Percentiles rank a stretch among this genome's conserved stretches.
phyloP scores from a whole-genome alignment of 2,329 filamentous ascomycete species.

The Alternaria sp. region DNA sequence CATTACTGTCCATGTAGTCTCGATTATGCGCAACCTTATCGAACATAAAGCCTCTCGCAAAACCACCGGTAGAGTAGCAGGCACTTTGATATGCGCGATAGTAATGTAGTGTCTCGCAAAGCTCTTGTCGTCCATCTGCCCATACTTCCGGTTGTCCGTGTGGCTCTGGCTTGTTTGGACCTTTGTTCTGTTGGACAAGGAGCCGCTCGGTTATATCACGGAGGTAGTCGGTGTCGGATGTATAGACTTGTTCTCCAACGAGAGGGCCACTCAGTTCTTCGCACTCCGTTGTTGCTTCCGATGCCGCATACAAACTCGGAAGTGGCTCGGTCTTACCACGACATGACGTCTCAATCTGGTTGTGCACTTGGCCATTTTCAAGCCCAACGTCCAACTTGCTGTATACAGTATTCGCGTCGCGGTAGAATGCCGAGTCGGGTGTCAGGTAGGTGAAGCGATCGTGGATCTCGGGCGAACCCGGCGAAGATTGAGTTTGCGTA shows the following conservation, averaged over 20 bases:
- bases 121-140: conserved; percentile 65
- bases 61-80: conserved; percentile 60
- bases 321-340: not conserved
- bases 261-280: not conserved
- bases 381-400: not conserved
- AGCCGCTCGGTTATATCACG: conserved; percentile 24
- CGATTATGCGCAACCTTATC: conserved; percentile 63
- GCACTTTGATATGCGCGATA: conserved; percentile 70
- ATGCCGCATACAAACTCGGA: not conserved
- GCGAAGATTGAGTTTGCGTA: not conserved
- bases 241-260: not conserved
- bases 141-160: conserved; percentile 61
- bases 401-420: not conserved
- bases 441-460: conserved; percentile 2
- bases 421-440: not conserved
- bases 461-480: not conserved
- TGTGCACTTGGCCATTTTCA: not conserved
- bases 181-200: conserved; percentile 18
- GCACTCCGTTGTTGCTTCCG: conserved; percentile 13
- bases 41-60: conserved; percentile 67
- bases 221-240: conserved; percentile 9
- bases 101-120: conserved; percentile 71
- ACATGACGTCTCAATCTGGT: not conserved
- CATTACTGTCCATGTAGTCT: conserved; percentile 67
- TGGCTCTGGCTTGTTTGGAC: conserved; percentile 47